Base-by-base conservation (phyloP, 768 basidiomycete species). In the Lentinula raphanica region DNA sequence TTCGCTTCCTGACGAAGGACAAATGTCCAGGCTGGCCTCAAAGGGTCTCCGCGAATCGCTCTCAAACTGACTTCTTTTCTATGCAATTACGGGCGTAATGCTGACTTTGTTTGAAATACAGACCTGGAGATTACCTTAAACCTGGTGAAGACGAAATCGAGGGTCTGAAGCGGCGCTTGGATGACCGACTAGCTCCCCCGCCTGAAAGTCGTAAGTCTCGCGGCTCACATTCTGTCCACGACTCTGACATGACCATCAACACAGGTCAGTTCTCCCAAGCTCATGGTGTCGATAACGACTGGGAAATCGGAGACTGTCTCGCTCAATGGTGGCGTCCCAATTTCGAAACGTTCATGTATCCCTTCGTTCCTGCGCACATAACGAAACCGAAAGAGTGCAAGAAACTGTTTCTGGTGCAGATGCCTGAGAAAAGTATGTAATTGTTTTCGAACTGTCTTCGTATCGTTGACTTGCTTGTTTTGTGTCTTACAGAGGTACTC, bases 271-370 rank as follows among this genome's bases (percentile, higher is more conserved):
- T 90, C 68, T 86, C 40, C 8, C 59, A 89, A 71, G 80, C 83
- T 0, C 88, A 92, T 60, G 89, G 86, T 0, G 82, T 87, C 19
- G 88, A 87, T 65, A 90, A 90, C 54, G 92, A 94, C 42, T 99
- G 97, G 97, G 90, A 95, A 71, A 93, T 98, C 38, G 90, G 90
- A 1, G 95, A 98, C 64, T 94, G 93, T 64, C 78, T 98, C n/a
- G 93, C 93, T 0, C 94, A 95, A 69, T 99, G 96, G 95, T 99
- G 92, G 90, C 76, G 97, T 49, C 96, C 96, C 0, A 97, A 97
- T 68, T 99, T 97, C 64, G 97, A 99, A 76, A 95, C 94, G 0
- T 98, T 98, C 74, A 95, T 97, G 94, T 97, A 96, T 65, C 94
- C 94, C 0, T 95, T 94, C 69, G 81, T 94, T 56, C 95, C 94